Conservation (phyloP, 2,329 filamentous ascomycete species). For the Aspergillus transmontanensis region DNA sequence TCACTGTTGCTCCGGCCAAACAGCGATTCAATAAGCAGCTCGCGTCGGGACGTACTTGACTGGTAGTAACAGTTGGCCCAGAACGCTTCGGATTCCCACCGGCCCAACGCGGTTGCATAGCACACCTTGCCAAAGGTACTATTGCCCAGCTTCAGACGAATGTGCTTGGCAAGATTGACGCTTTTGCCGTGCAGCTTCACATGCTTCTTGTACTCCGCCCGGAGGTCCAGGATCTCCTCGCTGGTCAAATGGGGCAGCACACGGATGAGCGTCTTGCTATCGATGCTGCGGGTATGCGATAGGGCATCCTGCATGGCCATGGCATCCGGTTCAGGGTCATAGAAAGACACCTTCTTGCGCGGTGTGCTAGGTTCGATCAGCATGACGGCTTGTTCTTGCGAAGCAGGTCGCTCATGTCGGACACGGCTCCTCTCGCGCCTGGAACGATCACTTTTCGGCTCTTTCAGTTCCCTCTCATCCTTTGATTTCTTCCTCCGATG, state of each 20-base stretch:
- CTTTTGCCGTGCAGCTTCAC: slow-evolving; percentile 65
- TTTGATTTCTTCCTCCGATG: slow-evolving; percentile 29
- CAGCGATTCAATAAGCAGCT: slow-evolving; percentile 88
- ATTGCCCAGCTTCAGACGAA: slow-evolving; percentile 53
- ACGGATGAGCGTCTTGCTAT: slow-evolving; percentile 73
- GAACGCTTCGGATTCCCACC: slow-evolving; percentile 91
- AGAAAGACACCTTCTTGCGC: slow-evolving; percentile 71
- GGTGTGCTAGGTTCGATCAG: slow-evolving; percentile 50
- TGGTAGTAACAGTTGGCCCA: slow-evolving; percentile 99
- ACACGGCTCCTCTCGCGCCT: slow-evolving; percentile 25
- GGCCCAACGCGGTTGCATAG: slow-evolving; percentile 85
- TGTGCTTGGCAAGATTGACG: slow-evolving; percentile 55
- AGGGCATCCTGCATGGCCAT: slow-evolving; percentile 75
- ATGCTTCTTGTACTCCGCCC: slow-evolving; percentile 86
- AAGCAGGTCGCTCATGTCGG: slow-evolving; percentile 31
- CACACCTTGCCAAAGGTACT: slow-evolving; percentile 78
- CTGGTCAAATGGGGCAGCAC: slow-evolving; percentile 83
- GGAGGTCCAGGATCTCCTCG: slow-evolving; percentile 83
- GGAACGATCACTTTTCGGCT: slow-evolving; percentile 30
- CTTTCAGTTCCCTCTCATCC: slow-evolving; percentile 35
- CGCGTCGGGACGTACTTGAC: slow-evolving; percentile 77
- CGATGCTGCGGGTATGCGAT: slow-evolving; percentile 64
- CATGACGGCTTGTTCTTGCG: slow-evolving; percentile 37
- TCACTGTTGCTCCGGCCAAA: slow-evolving; percentile 91
- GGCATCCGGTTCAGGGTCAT: slow-evolving; percentile 81